Evolutionary conservation across 2,329 filamentous ascomycete species (phyloP).

Genomic region (Malbranchea zuffiana): DNA sequence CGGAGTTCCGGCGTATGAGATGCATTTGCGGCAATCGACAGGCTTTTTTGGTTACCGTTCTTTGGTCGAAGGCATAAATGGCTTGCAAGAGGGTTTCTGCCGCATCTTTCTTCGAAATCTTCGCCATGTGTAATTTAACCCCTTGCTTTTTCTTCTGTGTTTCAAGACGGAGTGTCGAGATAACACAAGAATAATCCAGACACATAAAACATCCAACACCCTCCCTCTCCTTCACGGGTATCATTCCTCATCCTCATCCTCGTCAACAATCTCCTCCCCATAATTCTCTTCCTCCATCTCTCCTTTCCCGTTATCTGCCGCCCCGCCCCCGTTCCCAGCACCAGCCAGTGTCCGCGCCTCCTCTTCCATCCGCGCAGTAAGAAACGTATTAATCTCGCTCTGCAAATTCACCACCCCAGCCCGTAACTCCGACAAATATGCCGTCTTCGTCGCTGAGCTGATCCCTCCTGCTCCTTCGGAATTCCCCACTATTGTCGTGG

Average conservation of each 20-base stretch:
- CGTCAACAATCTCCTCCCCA: conserved; percentile 66
- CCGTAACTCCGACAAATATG: conserved; percentile 44
- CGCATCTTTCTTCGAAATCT: too few relatives aligned
- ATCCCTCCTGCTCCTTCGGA: too few relatives aligned
- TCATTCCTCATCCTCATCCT: conserved; percentile 34
- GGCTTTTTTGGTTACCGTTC: too few relatives aligned
- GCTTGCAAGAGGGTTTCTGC: too few relatives aligned
- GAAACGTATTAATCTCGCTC: conserved; percentile 46
- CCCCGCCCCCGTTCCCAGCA: conserved; percentile 12
- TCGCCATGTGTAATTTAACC: too few relatives aligned
- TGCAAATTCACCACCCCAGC: conserved; percentile 43
- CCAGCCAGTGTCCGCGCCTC: conserved; percentile 33
- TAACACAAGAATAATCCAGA: too few relatives aligned
- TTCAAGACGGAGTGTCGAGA: too few relatives aligned
- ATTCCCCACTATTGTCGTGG: too few relatives aligned
- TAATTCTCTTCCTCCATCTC: conserved; percentile 51
- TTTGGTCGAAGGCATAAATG: too few relatives aligned
- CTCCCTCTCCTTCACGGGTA: conserved; percentile 6
- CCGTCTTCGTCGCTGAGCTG: conserved; percentile 44
- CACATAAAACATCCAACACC: too few relatives aligned
- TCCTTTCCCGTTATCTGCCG: conserved; percentile 28
- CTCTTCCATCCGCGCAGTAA: conserved; percentile 53
- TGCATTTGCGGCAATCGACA: too few relatives aligned
- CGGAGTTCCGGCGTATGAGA: conserved; percentile 20
- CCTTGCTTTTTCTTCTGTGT: too few relatives aligned